Evolutionary conservation across 2,329 filamentous ascomycete genomes (phyloP).

Genomic region (Myriosclerotinia scirpicola): DNA sequence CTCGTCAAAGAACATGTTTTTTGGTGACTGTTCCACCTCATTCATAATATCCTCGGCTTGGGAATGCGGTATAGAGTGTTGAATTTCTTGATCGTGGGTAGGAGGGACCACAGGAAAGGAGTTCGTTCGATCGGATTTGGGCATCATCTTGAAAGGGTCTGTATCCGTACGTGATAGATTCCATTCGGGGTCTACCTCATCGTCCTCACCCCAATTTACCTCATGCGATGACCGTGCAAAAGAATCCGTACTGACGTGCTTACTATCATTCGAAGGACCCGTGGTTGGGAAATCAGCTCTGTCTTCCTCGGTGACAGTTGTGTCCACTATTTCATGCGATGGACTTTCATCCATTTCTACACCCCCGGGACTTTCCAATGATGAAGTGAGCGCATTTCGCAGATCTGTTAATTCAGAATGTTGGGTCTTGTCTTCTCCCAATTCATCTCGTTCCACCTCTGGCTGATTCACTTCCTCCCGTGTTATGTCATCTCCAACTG

Average conservation of each 20-base stretch:
- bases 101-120: constrained; percentile 61
- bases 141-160: constrained; percentile 61
- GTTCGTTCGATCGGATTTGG: constrained; percentile 57
- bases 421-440: constrained; percentile 27
- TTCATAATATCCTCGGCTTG: constrained; percentile 56
- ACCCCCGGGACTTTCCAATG: constrained; percentile 34
- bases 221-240: constrained; percentile 65
- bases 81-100: constrained; percentile 39
- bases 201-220: constrained; percentile 58
- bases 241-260: constrained; percentile 61
- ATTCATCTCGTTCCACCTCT: background rate
- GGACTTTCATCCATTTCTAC: constrained; percentile 36
- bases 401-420: constrained; percentile 33
- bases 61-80: constrained; percentile 46
- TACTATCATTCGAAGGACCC: constrained; percentile 43
- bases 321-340: constrained; percentile 27
- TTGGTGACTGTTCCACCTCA: constrained; percentile 48
- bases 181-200: constrained; percentile 55
- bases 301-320: constrained; percentile 26
- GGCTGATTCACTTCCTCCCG: constrained; percentile 9
- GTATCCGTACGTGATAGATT: constrained; percentile 52
- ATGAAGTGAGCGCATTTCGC: constrained; percentile 36
- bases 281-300: constrained; percentile 33
- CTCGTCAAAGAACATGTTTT: constrained; percentile 38
- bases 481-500: background rate